Base-by-base conservation (phyloP, 192 early-diverging fungal genomes). In the Podila epicladia region DNA sequence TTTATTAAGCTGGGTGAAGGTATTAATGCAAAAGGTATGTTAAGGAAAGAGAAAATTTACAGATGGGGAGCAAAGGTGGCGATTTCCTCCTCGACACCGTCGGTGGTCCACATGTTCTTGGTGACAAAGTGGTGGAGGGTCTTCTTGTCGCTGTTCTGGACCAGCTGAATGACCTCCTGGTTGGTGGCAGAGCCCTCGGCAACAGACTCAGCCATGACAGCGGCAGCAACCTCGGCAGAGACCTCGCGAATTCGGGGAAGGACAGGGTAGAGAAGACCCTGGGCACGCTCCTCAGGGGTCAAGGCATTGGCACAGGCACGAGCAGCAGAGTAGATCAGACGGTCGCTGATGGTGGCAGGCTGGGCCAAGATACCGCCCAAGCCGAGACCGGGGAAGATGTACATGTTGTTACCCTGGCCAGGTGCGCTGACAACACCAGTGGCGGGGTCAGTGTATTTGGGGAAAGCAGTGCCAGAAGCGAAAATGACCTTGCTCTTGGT, bases 311-410 rank as follows among this genome's bases (percentile, higher is more conserved):
- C 89, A 28, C 98, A 91, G 22, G 94, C 88, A 57, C 89, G 90
- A 32, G 97, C 91, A 37, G 94, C 89, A 37, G 89, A 85, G 74
- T 93, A 95, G 59, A 99, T 91, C 91, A 97, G 89, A 69, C 82
- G 82, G 77, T 96, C 93, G 37, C 94, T 92, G 69, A 98, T 93
- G 32, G 62, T 64, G 22, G 62, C 74, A 26, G 95, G 85, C 71
- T 90, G 88, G 51, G 94, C 90, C 32, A 98, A 82, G 69, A 91
- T 89, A 57, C 93, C 86, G 58, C 97, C 97, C 33, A 97, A 87
- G 41, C 97, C 97, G 38, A 99, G 90, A 61, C 95, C 95, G 57
- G 97, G 97, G 91, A 97, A 98, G 67, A 97, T 95, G 83, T 97
- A 98, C 92, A 94, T 95, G 87, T 97, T 97, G 88, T 97, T 96